Percentiles rank a stretch among this genome's conserved stretches.
Evolutionary conservation across 164 flowering plant species (phyloP).

Genomic region (Piper betle): DNA sequence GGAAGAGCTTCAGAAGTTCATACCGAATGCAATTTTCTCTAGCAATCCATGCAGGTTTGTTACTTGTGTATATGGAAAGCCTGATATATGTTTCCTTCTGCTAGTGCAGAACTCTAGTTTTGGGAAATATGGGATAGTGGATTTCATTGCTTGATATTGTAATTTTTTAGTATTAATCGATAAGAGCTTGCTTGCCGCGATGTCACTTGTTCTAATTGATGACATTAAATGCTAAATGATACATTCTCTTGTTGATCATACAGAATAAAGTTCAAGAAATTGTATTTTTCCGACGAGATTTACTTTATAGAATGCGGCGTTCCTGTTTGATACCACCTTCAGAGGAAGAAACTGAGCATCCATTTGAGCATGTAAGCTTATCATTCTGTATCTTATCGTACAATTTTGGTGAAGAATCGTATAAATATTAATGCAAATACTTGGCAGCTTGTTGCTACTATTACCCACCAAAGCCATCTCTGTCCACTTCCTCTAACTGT

Average conservation of each 20-base stretch:
- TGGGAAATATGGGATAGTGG: background rate
- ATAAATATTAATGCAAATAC: slow-evolving; percentile 1
- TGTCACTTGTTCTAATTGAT: background rate
- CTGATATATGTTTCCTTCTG: background rate
- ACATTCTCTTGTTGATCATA: background rate
- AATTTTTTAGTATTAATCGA: background rate
- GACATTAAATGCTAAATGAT: background rate
- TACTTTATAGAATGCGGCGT: slow-evolving; percentile 86
- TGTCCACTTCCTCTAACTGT: slow-evolving; percentile 90
- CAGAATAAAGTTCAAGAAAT: slow-evolving; percentile 98
- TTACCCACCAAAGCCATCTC: slow-evolving; percentile 89
- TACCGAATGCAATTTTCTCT: slow-evolving; percentile 65
- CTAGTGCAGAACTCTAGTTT: no score
- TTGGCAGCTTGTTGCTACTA: slow-evolving; percentile 91
- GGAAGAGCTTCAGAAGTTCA: slow-evolving; percentile 56
- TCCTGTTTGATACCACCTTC: slow-evolving; percentile 78
- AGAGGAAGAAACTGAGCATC: slow-evolving; percentile 81
- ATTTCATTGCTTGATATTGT: background rate
- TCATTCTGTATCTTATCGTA: background rate
- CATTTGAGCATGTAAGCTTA: slow-evolving; percentile 75
- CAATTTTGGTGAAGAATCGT: background rate
- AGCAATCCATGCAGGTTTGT: slow-evolving; percentile 93
- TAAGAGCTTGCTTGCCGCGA: background rate
- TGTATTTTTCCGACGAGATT: slow-evolving; percentile 81
- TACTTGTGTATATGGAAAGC: background rate